Evolutionary conservation across 768 basidiomycete species (phyloP).

Genomic region (Trichaptum fuscoviolaceum): DNA sequence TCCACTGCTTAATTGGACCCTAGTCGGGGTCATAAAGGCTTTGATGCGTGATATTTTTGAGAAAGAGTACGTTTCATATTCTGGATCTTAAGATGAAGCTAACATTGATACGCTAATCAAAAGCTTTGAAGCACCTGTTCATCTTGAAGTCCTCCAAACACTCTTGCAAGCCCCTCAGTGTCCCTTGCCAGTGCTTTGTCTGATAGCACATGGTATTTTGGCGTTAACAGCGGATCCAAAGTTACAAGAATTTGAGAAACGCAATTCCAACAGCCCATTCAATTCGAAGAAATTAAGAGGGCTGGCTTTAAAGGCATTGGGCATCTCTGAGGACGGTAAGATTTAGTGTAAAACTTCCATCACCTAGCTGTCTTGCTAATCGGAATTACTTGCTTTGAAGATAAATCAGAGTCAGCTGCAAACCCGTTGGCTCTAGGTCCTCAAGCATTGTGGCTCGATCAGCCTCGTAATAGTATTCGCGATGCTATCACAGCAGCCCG

Average conservation of each 20-base stretch:
- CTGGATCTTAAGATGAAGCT: not conserved
- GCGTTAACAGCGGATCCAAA: slow-evolving; percentile 36
- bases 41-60: slow-evolving; percentile 57
- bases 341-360: slow-evolving; percentile 3
- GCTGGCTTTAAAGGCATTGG: slow-evolving; percentile 34
- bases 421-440: not conserved
- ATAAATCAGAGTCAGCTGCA: not conserved
- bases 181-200: slow-evolving; percentile 58
- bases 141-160: slow-evolving; percentile 61
- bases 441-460: slow-evolving; percentile 38
- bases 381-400: not conserved
- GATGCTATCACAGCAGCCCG: slow-evolving; percentile 52
- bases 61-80: slow-evolving; percentile 37
- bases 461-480: slow-evolving; percentile 53
- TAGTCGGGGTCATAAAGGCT: slow-evolving; percentile 65
- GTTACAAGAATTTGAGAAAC: slow-evolving; percentile 22
- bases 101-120: not conserved
- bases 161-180: slow-evolving; percentile 60
- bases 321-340: slow-evolving; percentile 34
- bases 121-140: slow-evolving; percentile 44
- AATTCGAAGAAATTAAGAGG: slow-evolving; percentile 35
- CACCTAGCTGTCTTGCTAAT: not conserved
- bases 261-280: slow-evolving; percentile 24
- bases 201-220: slow-evolving; percentile 57
- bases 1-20: slow-evolving; percentile 72